These are phyloP conservation scores for Annulohypoxylon nitens DNA, from an alignment of 495 filamentous ascomycete species.

Conservation along the genomic window DNA sequence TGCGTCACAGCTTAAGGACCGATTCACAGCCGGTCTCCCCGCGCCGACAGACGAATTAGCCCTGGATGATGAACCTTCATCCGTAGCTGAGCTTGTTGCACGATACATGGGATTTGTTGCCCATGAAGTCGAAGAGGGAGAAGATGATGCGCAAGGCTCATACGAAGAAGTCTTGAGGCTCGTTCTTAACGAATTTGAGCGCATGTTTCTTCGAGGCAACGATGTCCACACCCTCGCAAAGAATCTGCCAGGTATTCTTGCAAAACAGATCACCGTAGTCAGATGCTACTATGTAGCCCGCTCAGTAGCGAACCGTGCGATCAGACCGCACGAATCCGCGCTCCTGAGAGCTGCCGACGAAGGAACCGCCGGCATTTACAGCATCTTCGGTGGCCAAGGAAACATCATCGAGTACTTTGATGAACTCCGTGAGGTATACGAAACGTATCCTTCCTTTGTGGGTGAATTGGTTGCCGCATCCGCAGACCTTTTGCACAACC, in stretches of 20 bases:
- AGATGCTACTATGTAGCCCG: conserved; percentile 91
- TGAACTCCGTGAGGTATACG: conserved; percentile 90
- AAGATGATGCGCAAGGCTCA: conserved; percentile 85
- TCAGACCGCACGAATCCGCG: conserved; percentile 91
- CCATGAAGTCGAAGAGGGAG: conserved; percentile 86
- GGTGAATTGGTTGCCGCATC: conserved; percentile 83
- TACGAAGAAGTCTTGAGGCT: conserved; percentile 91
- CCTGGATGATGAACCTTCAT: conserved; percentile 97
- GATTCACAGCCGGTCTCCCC: conserved; percentile 85
- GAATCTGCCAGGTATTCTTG: conserved; percentile 83
- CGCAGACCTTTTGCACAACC: conserved; percentile 81
- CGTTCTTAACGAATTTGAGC: conserved; percentile 93
- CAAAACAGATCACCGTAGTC: conserved; percentile 90
- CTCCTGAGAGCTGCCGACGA: conserved; percentile 90
- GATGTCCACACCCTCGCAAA: conserved; percentile 93
- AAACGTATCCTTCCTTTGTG: conserved; percentile 89
- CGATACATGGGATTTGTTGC: conserved; percentile 92
- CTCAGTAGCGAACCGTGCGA: conserved; percentile 81
- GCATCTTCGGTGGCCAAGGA: conserved; percentile 97
- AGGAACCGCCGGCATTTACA: conserved; percentile 81
- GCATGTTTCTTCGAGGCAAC: conserved; percentile 92
- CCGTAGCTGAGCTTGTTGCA: conserved; percentile 87
- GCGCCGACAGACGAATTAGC: conserved; percentile 95
- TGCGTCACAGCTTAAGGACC: conserved; percentile 90
- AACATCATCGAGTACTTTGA: conserved; percentile 99